phyloP scores from a whole-genome alignment of 352 stramenopile species.

The Blastocystis sp. region DNA sequence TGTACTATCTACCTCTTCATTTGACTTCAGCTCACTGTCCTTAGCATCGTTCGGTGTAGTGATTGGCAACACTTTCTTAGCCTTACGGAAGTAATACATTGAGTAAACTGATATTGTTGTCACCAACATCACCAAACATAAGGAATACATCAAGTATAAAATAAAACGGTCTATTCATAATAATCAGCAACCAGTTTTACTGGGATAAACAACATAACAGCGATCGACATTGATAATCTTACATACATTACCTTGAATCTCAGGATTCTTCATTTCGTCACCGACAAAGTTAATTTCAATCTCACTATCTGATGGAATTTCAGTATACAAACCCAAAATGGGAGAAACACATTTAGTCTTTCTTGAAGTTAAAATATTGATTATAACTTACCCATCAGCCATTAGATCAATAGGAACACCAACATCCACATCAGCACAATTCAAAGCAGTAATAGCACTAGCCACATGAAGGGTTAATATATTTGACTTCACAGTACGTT shows the following conservation, averaged over 20 bases:
- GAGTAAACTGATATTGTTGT: background rate
- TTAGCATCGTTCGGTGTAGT: too few relatives aligned
- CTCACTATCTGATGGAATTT: background rate
- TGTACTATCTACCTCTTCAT: background rate
- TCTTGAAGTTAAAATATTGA: background rate
- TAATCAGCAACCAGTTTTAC: background rate
- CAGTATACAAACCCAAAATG: background rate
- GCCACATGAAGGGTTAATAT: background rate
- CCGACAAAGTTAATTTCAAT: constrained; percentile 25
- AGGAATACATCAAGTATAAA: constrained; percentile 37
- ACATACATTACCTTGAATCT: background rate
- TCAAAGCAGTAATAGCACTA: background rate
- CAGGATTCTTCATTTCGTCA: constrained; percentile 8
- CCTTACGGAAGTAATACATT: background rate
- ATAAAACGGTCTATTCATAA: constrained; percentile 24
- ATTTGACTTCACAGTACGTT: constrained; percentile 17
- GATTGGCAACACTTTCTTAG: background rate
- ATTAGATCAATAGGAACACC: constrained; percentile 9
- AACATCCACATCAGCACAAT: background rate
- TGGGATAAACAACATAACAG: constrained; percentile 44
- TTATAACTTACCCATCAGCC: background rate
- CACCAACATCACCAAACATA: background rate
- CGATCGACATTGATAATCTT: constrained; percentile 35
- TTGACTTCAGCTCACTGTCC: too few relatives aligned
- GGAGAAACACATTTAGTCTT: background rate